Evolutionary conservation across 2,329 filamentous ascomycete species (phyloP), one percentile per base, ranked within the genome.

Genomic region (Plectosphaerella cucumerina): DNA sequence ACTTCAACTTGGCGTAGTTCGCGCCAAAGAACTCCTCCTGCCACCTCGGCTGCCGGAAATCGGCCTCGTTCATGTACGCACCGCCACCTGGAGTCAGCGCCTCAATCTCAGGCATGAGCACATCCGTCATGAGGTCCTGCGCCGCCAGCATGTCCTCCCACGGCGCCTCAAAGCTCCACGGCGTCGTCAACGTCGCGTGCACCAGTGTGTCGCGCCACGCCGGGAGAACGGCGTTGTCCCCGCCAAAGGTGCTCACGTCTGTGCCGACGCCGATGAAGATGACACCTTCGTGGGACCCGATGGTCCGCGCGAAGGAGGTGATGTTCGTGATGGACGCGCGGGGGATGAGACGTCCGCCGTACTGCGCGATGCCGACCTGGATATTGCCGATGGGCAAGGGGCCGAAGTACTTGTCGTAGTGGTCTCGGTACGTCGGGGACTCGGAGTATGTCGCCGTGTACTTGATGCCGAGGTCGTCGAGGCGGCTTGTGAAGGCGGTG

Each of bases 41-140:
- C 41, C 67, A 80, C 50, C 73, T 57, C 1, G 69, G 70, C 59
- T 80, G 69, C 52, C 69, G 66, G 41, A 75, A 71, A 59, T 81
- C 73, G 3, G 68, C 73, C 65, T 83, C 79, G 53, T 78, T 80
- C 59, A 76, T 60, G 54, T 80, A 80, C 5, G 72, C 65, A 5
- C 75, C 75, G 1, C 62, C 62, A 2, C 66, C 70, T 4, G 72
- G 73, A 0, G 72, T 69, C 11, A 53, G 48, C n/a, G 50, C 50
- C 50, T 56, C 54, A 34, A 56, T 55, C 46, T 50, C 53, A 23
- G 54, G 54, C 22, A 56, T 55, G 33, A 56, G 47, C 20, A 47
- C 50, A 12, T 56, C 50, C 33, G 54, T 56, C 53, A 56, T 56
- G 45, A 56, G 56, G 47, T 63, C 54, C 53, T 68, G 65, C 5